phyloP scores from a whole-genome alignment of 768 basidiomycete species.

The Tulasnella sp. region DNA sequence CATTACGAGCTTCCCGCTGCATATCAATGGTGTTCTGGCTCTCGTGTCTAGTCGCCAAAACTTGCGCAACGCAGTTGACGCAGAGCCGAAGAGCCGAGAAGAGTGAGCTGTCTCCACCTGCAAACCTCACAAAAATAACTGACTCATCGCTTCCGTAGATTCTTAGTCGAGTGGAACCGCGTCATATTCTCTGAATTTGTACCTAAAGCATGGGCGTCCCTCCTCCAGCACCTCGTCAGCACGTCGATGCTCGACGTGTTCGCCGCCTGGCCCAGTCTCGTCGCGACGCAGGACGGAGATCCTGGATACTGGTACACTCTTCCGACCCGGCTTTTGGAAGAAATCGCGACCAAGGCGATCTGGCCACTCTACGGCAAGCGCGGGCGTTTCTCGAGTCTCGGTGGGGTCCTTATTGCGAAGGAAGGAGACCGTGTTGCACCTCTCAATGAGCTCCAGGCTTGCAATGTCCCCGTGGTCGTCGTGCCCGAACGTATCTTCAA shows the following conservation, averaged over 20 bases:
- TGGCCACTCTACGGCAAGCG: not conserved
- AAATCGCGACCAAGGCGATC: conserved; percentile 14
- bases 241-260: conserved; percentile 24
- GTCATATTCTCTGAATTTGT: conserved; percentile 35
- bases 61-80: conserved; percentile 33
- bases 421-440: not conserved
- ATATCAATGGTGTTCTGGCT: conserved; percentile 38
- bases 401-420: not conserved
- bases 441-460: not conserved
- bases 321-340: conserved; percentile 28
- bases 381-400: not conserved
- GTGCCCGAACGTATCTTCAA: not conserved
- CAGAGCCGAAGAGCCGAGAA: conserved; percentile 33
- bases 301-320: conserved; percentile 31
- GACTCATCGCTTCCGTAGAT: conserved; percentile 21
- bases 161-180: conserved; percentile 38
- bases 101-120: conserved; percentile 25
- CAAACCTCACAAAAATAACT: not conserved
- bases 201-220: conserved; percentile 33
- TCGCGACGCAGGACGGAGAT: conserved; percentile 13
- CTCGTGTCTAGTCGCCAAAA: conserved; percentile 36
- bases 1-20: conserved; percentile 33
- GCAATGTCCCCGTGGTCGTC: not conserved
- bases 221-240: conserved; percentile 25
- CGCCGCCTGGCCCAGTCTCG: conserved; percentile 32